Conservation (phyloP, 306 rosid genomes). For the Albizia julibrissin region DNA sequence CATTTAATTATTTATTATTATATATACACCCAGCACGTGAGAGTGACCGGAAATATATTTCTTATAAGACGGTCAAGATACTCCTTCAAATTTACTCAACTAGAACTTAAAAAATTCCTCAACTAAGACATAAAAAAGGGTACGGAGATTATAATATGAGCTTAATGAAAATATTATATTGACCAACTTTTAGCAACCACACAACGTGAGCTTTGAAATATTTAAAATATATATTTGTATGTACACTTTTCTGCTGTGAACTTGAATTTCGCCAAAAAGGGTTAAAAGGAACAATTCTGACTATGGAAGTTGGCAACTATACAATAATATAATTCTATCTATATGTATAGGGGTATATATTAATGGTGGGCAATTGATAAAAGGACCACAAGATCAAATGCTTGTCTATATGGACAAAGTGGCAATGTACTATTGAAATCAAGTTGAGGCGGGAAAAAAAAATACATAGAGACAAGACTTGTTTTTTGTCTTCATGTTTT, state of each 20-base stretch:
- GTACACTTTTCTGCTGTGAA: not conserved
- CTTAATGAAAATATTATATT: not conserved
- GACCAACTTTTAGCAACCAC: not conserved
- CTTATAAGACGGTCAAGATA: not conserved
- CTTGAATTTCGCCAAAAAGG: constrained; percentile 21
- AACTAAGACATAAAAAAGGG: not conserved
- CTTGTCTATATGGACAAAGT: not conserved
- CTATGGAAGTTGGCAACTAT: not conserved
- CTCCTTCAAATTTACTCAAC: not conserved
- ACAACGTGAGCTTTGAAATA: not conserved
- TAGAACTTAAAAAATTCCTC: not conserved
- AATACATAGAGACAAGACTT: constrained; percentile 42
- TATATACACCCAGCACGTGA: not conserved
- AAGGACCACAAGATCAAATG: constrained; percentile 38
- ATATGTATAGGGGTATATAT: not conserved
- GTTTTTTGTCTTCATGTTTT: constrained; percentile 35
- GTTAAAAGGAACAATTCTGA: constrained; percentile 36
- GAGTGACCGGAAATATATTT: not conserved
- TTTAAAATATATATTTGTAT: not conserved
- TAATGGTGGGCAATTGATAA: not conserved
- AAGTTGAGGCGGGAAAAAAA: not conserved
- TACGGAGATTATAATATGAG: not conserved
- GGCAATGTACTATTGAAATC: not conserved
- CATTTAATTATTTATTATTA: not conserved
- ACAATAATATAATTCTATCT: not conserved